These are phyloP conservation scores for Lichtheimia hyalospora DNA, from an alignment of 371 early-diverging fungal genomes.

Conservation along the genomic window DNA sequence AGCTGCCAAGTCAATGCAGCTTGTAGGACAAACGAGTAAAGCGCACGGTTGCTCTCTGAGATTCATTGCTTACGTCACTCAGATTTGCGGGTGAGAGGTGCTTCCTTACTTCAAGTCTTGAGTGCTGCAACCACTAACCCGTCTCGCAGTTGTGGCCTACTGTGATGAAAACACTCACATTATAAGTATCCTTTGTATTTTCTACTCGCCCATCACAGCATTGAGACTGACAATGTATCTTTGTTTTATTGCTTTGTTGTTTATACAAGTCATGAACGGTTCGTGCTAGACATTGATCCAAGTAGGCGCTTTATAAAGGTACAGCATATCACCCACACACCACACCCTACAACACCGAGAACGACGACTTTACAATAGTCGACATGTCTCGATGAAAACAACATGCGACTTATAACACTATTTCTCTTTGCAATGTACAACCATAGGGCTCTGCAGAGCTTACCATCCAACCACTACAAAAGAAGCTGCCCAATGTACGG, in stretches of 20 bases:
- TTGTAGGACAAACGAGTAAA: no score
- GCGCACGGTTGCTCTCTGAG: no score
- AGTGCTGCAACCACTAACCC: not conserved
- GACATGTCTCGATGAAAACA: not conserved
- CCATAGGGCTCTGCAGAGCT: constrained; percentile 66
- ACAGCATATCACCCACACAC: constrained; percentile 1
- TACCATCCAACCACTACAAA: constrained; percentile 54
- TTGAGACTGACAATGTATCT: not conserved
- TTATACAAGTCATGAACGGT: constrained; percentile 56
- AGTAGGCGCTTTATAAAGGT: constrained; percentile 44
- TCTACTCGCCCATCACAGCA: not conserved
- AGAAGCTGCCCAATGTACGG: constrained; percentile 45
- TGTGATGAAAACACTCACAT: constrained; percentile 38
- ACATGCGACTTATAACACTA: not conserved
- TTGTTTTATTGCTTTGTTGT: constrained; percentile 9
- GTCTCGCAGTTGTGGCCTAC: constrained; percentile 9
- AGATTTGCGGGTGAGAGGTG: not conserved
- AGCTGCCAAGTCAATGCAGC: no score
- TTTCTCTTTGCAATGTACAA: constrained; percentile 1
- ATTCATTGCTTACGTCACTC: constrained; percentile 1
- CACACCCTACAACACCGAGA: not conserved
- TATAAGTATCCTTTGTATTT: constrained; percentile 38
- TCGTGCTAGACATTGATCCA: constrained; percentile 54
- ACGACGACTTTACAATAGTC: not conserved
- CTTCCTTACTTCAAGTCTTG: not conserved